Percentiles rank a stretch among this genome's conserved stretches.
These are phyloP conservation scores for Wallacemonas rigidus DNA, from an alignment of 208 protist genomes.

Conservation along the genomic window DNA sequence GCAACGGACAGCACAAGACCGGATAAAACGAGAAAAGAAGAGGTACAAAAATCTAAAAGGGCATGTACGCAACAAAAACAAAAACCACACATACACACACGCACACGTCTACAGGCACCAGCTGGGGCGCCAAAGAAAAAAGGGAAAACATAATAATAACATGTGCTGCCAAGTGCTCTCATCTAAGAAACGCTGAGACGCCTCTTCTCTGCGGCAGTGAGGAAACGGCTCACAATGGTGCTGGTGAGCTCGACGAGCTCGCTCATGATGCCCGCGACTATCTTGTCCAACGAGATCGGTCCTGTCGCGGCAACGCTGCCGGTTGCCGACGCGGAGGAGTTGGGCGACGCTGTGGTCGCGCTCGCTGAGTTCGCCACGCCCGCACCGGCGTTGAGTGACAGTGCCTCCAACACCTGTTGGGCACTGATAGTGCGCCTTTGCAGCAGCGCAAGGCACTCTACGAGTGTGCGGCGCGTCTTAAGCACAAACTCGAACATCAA, in stretches of 20 bases:
- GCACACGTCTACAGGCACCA: too few species aligned
- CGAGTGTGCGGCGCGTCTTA: conserved; percentile 62
- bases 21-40: too few species aligned
- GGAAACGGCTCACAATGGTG: conserved; percentile 45
- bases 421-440: conserved; percentile 56
- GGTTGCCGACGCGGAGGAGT: not conserved
- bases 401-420: conserved; percentile 66
- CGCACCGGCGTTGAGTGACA: conserved; percentile 32
- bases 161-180: not conserved
- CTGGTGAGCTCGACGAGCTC: conserved; percentile 65
- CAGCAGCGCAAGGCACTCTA: conserved; percentile 66
- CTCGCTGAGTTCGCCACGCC: not conserved
- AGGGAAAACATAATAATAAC: conserved; percentile 4
- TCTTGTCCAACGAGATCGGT: conserved; percentile 31
- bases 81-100: too few species aligned
- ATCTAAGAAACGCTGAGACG: conserved; percentile 43
- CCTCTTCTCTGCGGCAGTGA: conserved; percentile 69
- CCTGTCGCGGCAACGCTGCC: conserved; percentile 13
- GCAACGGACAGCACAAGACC: too few species aligned
- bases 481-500: conserved; percentile 86
- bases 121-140: not conserved
- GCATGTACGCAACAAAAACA: too few species aligned
- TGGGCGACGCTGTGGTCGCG: not conserved
- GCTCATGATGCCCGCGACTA: conserved; percentile 53
- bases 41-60: too few species aligned